Base-by-base conservation (phyloP, 306 rosid genomes). In the Prosopis cineraria region DNA sequence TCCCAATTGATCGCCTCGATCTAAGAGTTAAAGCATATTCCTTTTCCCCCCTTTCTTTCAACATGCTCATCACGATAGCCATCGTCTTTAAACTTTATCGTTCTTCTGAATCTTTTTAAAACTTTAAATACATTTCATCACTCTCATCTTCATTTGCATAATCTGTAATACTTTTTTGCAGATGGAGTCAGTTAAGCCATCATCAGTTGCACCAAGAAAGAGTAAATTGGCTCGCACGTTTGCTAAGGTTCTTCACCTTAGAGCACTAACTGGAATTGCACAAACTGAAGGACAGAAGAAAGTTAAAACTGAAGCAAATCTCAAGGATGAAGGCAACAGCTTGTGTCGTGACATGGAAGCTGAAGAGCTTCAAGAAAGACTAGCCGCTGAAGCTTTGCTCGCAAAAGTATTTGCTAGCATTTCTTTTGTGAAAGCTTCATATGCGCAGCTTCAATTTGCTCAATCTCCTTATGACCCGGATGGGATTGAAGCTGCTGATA, bases 401-500 rank as follows among this genome's bases (percentile, higher is more conserved):
- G 97, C 97, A 1, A 89, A 87, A 81, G 76, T 91, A 9, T 95
- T 95, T 67, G 98, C 98, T 3, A 82, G 87, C 47, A 56, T 90
- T 81, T 88, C 98, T 29, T 64, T 88, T 3, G 84, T 92, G 6
- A 95, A 95, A 81, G 94, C 91, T 76, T 83, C 96, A 5, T 95
- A 95, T 86, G 98, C 98, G 1, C 85, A 92, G 77, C 66, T 95
- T 6, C 98, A 95, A 25, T 53, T 76, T 74, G 78, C 91, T 45
- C 97, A 95, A 52, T 80, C 90, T 22, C 98, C 98, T 30, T 95
- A 89, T 66, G 93, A 92, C 65, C 82, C 88, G 10, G 89, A 92
- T 48, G 97, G 97, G 65, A 92, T 95, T 75, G 90, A 85, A 84
- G 84, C 82, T 17, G 90, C 94, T 6, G 98, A 95, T 86, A 79